Percentiles rank a stretch among this genome's conserved stretches.
These are phyloP conservation scores for Aspergillus costaricaensis DNA, from an alignment of 2,329 filamentous ascomycete species.

Conservation along the genomic window DNA sequence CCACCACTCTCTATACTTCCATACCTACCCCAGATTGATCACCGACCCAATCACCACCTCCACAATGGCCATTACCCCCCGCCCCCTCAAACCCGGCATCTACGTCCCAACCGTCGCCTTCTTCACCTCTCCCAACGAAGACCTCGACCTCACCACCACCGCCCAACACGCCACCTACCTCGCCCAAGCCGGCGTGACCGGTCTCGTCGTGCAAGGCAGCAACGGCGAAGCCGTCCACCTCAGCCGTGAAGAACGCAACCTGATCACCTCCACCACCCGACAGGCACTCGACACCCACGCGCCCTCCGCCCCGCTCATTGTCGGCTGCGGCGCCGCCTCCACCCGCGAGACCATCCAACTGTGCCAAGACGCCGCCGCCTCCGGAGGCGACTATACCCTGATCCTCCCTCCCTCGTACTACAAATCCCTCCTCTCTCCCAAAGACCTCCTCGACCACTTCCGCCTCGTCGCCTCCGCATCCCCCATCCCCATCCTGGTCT, in stretches of 20 bases:
- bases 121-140: constrained; percentile 65
- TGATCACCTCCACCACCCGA: constrained; percentile 70
- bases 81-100: constrained; percentile 53
- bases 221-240: constrained; percentile 83
- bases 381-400: constrained; percentile 74
- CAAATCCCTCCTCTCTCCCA: constrained; percentile 63
- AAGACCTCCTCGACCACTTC: constrained; percentile 66
- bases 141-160: constrained; percentile 65
- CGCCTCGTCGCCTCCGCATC: constrained; percentile 61
- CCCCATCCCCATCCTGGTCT: constrained; percentile 66
- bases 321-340: constrained; percentile 73
- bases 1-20: background rate
- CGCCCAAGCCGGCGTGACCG: constrained; percentile 70
- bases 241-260: constrained; percentile 67
- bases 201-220: constrained; percentile 75
- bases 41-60: background rate
- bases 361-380: constrained; percentile 67
- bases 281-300: constrained; percentile 68
- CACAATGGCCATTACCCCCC: constrained; percentile 24
- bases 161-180: constrained; percentile 65
- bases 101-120: constrained; percentile 76
- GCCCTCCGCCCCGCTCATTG: constrained; percentile 68
- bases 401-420: constrained; percentile 79
- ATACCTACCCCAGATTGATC: background rate
- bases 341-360: constrained; percentile 71